Evolutionary conservation across 306 rosid genomes (phyloP).

Genomic region (Senna tora): DNA sequence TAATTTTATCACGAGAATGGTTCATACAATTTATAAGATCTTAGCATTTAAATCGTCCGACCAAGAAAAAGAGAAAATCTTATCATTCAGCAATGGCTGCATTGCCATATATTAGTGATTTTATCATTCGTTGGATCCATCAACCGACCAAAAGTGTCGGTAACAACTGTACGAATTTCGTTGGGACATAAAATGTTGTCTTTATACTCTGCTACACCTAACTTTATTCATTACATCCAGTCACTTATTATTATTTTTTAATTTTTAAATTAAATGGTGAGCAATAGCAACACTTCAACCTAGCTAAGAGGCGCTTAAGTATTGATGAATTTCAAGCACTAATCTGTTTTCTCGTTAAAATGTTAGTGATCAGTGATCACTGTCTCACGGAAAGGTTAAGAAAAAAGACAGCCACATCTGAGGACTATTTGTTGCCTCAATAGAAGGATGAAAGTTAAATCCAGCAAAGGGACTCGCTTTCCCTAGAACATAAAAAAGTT

Average conservation of each 20-base stretch:
- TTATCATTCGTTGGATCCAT: too few relatives aligned
- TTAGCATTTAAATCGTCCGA: too few relatives aligned
- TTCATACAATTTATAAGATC: too few relatives aligned
- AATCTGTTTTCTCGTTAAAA: constrained; percentile 5
- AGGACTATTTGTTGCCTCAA: background rate
- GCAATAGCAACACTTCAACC: constrained; percentile 21
- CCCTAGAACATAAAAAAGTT: background rate
- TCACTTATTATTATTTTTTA: background rate
- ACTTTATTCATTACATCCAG: constrained; percentile 18
- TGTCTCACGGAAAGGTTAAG: too few relatives aligned
- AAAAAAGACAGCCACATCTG: too few relatives aligned
- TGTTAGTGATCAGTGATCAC: background rate
- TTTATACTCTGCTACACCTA: background rate
- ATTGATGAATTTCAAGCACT: background rate
- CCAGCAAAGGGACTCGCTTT: background rate
- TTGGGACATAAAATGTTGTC: background rate
- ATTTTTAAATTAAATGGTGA: background rate
- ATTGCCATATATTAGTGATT: too few relatives aligned
- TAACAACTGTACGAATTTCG: too few relatives aligned
- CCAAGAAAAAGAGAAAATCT: too few relatives aligned
- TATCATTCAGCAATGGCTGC: too few relatives aligned
- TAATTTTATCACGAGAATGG: too few relatives aligned
- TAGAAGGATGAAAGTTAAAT: background rate
- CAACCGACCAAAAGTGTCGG: too few relatives aligned
- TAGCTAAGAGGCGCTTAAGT: constrained; percentile 17